These are phyloP conservation scores for Barbatosphaeria neglecta DNA, from an alignment of 495 filamentous ascomycete genomes.

Conservation along the genomic window DNA sequence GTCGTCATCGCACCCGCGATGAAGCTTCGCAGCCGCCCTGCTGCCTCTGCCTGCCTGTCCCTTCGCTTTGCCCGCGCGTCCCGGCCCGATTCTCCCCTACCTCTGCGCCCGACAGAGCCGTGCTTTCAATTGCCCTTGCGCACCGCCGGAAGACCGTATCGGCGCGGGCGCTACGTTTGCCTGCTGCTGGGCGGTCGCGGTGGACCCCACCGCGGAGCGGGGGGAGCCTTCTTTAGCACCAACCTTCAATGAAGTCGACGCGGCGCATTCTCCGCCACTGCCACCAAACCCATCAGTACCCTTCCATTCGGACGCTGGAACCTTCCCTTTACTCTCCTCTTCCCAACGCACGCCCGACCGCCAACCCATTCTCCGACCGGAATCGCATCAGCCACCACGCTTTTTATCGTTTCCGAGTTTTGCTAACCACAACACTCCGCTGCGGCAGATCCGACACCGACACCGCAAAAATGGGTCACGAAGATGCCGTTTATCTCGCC, in stretches of 20 bases:
- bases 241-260: not conserved
- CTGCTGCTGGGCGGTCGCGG: not conserved
- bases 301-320: not conserved
- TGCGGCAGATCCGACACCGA: constrained; percentile 5
- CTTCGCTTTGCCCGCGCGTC: no score
- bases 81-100: not conserved
- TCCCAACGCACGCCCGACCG: not conserved
- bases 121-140: not conserved
- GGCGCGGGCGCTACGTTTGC: not conserved
- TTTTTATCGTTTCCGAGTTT: constrained; percentile 7
- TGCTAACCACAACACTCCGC: constrained; percentile 17
- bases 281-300: not conserved
- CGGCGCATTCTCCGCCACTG: not conserved
- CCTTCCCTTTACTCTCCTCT: constrained; percentile 1
- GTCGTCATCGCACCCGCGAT: constrained; percentile 25
- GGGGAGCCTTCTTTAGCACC: not conserved
- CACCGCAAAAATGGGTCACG: constrained; percentile 83
- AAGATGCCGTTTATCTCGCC: constrained; percentile 98
- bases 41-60: not conserved
- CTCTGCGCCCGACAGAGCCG: not conserved
- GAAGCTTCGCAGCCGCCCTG: not conserved
- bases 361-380: not conserved
- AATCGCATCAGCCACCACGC: constrained; percentile 6
- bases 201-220: not conserved
- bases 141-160: not conserved